These are phyloP conservation scores for Marchantia polymorpha DNA, from an alignment of 225 moss, liverwort and hornwort species.

Conservation along the genomic window DNA sequence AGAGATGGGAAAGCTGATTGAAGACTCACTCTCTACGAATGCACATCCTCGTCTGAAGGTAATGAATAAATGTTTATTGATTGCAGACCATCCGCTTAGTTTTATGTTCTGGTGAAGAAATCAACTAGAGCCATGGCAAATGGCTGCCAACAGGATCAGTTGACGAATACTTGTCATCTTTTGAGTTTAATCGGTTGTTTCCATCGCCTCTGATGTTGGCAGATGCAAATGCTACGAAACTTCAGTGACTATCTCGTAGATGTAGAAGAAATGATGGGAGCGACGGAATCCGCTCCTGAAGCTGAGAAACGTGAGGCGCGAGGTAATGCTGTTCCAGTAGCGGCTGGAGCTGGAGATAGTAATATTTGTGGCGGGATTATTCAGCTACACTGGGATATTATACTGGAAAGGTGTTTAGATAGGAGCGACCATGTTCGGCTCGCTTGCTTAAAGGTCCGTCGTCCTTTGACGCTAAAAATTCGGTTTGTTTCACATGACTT, in stretches of 20 bases:
- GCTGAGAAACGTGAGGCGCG: conserved; percentile 41
- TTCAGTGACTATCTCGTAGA: conserved; percentile 88
- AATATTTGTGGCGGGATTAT: conserved; percentile 97
- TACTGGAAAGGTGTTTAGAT: conserved; percentile 88
- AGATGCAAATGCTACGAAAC: conserved; percentile 90
- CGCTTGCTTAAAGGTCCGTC: conserved; percentile 68
- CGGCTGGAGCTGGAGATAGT: conserved; percentile 98
- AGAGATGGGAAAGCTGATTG: conserved; percentile 76
- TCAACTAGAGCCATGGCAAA: not conserved
- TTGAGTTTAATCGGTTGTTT: not conserved
- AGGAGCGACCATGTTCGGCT: conserved; percentile 73
- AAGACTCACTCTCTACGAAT: conserved; percentile 56
- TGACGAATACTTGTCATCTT: not conserved
- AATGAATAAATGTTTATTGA: not conserved
- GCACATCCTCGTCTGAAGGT: conserved; percentile 80
- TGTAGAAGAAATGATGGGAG: conserved; percentile 89
- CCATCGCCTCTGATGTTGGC: conserved; percentile 2
- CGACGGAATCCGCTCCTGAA: conserved; percentile 43
- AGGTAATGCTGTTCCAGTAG: conserved; percentile 74
- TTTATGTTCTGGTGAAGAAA: not conserved
- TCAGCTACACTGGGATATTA: conserved; percentile 94
- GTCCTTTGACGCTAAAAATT: not conserved
- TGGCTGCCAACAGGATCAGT: not conserved
- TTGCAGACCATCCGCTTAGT: not conserved
- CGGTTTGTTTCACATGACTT: not conserved